Base-by-base conservation (phyloP, 2,329 filamentous ascomycete species). In the Fusarium sp. region DNA sequence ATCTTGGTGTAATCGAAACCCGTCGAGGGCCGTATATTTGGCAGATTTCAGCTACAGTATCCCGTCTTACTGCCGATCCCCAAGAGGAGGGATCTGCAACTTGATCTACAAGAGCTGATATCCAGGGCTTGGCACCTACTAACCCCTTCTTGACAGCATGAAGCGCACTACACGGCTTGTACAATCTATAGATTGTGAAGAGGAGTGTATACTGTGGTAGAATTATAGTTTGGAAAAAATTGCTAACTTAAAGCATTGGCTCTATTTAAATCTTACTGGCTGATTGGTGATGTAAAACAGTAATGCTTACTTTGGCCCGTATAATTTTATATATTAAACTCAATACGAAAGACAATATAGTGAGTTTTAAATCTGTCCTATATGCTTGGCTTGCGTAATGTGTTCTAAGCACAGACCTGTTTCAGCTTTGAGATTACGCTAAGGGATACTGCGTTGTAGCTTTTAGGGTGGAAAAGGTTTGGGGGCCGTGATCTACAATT, bases 161-260 rank as follows among this genome's bases (percentile, higher is more conserved):
- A 21, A 21, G 9, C 4, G 18, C 25, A 21, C 42, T 27, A 27
- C 6, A 8, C 18, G 23, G 18, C 44, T 27, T 19, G 23, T 27
- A n/a, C n/a, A n/a, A n/a, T n/a, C n/a, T n/a, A n/a, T n/a, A n/a
- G n/a, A n/a, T n/a, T n/a, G n/a, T n/a, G n/a, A n/a, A n/a, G n/a
- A n/a, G n/a, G n/a, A n/a, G n/a, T n/a, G n/a, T n/a, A n/a, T n/a
- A 7, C 4, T 14, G 3, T 45, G 9, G 44, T 27, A 45, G 12
- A 21, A 21, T 27, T 10, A 6, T 11, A 10, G 8, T 45, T 15
- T 15, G 10, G 7, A 7, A 4, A 27, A 21, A 21, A 15, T 8
- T 21, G 5, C 42, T 4, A 19, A 27, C 0, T 7, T 19, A n/a
- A n/a, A n/a, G n/a, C n/a, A n/a, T n/a, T n/a, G 4, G 19, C 25